Evolutionary conservation across 2,329 filamentous ascomycete genomes (phyloP), one percentile per base, ranked within the genome.

Genomic region (Monilinia polystroma): DNA sequence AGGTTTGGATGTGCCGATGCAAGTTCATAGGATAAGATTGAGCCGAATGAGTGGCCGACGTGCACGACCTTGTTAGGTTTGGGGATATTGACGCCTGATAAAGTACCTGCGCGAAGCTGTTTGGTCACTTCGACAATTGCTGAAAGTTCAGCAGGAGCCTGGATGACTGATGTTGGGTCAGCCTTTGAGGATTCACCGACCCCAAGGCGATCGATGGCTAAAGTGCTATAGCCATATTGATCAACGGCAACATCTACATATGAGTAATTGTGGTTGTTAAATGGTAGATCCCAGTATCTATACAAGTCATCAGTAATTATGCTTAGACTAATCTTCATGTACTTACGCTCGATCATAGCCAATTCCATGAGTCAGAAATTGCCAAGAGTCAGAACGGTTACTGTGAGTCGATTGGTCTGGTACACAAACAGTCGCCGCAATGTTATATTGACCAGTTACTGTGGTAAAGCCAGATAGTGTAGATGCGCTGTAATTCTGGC

Each of bases 281-380:
- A 63, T 26, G 41, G 57, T 20, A 63, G 7, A 32, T 66, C 64
- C 57, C 64, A 66, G 12, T 66, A 66, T 38, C 64, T 63, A 41
- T 41, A n/a, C 38, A 16, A 20, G n/a, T 10, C 26, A 47, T 59
- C 26, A 59, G 26, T 47, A 47, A 10, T 6, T 58, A 58, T n/a
- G 20, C 43, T 7, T n/a, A 12, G 7, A 14, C 29, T 11, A 4
- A 10, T n/a, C 6, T 20, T 7, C 1, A 29, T 53, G 18, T 54
- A 43, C 64, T 47, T 29, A 66, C 64, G 51, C 8, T 32, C 51
- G 41, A 49, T 66, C 64, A 26, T 35, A 66, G 8, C 64, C 64
- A 41, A 66, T 43, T 26, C 57, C 64, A 63, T 63, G 64, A 32
- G 64, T 66, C n/a, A 66, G 56, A 6, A 62, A 55, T 47, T 66